phyloP scores from a whole-genome alignment of 1,284 basidiomycete genomes.

The Cryptococcus jaspeensis region DNA sequence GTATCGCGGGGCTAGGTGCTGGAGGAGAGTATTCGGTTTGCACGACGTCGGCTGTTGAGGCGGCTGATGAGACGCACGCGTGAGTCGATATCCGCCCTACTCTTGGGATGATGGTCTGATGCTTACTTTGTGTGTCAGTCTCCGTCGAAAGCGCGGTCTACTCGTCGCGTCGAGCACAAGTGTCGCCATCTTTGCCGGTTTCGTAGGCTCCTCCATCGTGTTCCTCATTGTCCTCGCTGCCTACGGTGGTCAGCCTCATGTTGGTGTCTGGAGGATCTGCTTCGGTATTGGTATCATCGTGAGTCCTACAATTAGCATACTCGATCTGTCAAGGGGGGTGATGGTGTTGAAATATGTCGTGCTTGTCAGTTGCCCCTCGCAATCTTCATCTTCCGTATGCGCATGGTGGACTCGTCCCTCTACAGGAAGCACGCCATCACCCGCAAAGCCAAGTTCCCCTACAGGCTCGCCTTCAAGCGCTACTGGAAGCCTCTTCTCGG shows the following conservation, averaged over 20 bases:
- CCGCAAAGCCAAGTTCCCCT: slow-evolving; percentile 17
- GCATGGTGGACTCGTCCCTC: slow-evolving; percentile 32
- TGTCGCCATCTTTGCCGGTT: slow-evolving; percentile 22
- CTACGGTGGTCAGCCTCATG: slow-evolving; percentile 14
- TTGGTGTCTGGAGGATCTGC: slow-evolving; percentile 29
- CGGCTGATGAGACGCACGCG: slow-evolving; percentile 66
- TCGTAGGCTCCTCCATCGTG: slow-evolving; percentile 21
- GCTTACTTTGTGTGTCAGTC: not conserved
- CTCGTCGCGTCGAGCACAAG: slow-evolving; percentile 75
- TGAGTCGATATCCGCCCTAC: slow-evolving; percentile 16
- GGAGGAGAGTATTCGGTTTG: slow-evolving; percentile 75
- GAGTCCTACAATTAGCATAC: no score
- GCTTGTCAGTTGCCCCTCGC: slow-evolving; percentile 23
- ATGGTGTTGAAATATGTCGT: not conserved
- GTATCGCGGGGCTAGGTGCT: slow-evolving; percentile 67
- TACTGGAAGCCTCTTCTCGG: slow-evolving; percentile 70
- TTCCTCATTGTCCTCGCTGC: slow-evolving; percentile 26
- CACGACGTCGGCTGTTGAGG: slow-evolving; percentile 64
- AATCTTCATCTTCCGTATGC: slow-evolving; percentile 35
- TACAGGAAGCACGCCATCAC: slow-evolving; percentile 32
- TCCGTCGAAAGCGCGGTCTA: slow-evolving; percentile 59
- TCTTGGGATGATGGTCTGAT: not conserved
- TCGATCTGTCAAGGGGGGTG: not conserved
- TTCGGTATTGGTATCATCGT: slow-evolving; percentile 30
- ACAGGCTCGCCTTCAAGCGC: slow-evolving; percentile 58